Conservation (phyloP, 2,329 filamentous ascomycete species). For the Trichocomaceae sp. region DNA sequence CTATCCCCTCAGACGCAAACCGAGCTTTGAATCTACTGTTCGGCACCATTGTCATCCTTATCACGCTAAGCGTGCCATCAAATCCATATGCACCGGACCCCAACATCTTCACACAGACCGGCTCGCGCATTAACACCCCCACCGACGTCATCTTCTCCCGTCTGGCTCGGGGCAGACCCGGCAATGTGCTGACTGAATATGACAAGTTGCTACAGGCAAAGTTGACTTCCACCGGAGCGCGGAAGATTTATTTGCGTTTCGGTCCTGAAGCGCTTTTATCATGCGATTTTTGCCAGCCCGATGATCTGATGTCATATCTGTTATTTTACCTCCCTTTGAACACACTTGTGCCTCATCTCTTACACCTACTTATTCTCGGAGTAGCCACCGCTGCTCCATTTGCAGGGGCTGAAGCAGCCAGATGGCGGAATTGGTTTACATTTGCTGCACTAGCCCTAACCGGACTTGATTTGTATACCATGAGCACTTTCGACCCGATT, state of each 20-base stretch:
- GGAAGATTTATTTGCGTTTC: constrained; percentile 75
- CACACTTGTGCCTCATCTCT: constrained; percentile 68
- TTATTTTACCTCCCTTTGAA: constrained; percentile 68
- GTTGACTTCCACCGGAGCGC: constrained; percentile 64
- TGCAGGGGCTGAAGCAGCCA: constrained; percentile 55
- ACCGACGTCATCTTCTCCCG: constrained; percentile 77
- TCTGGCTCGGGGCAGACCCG: constrained; percentile 45
- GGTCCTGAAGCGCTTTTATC: constrained; percentile 66
- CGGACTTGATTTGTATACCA: constrained; percentile 58
- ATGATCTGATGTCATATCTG: constrained; percentile 64
- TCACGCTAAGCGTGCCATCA: constrained; percentile 63
- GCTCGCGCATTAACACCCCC: constrained; percentile 78
- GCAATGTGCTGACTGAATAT: constrained; percentile 36
- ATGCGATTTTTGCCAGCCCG: constrained; percentile 76
- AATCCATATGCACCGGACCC: constrained; percentile 44
- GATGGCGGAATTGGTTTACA: constrained; percentile 67
- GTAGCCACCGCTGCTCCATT: constrained; percentile 64
- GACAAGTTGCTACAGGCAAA: constrained; percentile 63
- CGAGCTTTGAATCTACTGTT: constrained; percentile 47
- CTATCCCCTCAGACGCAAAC: constrained; percentile 28
- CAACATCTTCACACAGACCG: constrained; percentile 72
- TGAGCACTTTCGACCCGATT: constrained; percentile 56
- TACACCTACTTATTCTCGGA: constrained; percentile 67
- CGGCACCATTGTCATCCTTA: constrained; percentile 46
- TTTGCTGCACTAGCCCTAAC: constrained; percentile 55